Base-by-base conservation (phyloP, 2,329 filamentous ascomycete species). In the Ramularia endophylla region DNA sequence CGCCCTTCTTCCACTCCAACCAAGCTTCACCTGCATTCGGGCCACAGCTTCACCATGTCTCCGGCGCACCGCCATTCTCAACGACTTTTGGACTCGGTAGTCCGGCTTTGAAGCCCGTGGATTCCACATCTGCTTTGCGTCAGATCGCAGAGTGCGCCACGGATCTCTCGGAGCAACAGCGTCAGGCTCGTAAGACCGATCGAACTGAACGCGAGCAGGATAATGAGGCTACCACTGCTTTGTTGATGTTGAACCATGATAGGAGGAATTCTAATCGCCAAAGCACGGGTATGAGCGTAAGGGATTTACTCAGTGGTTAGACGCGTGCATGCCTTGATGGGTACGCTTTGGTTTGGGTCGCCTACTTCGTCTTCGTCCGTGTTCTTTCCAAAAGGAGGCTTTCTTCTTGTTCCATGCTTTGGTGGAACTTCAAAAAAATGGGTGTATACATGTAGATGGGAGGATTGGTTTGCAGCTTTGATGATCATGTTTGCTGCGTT, bases 181-280 rank as follows among this genome's bases (percentile, higher is more conserved):
- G 50, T 17, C 40, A 20, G 29, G 38, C 43, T 8, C 20, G 36
- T 18, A 50, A 53, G 18, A 31, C 16, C 8, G 43, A 41, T 4
- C 46, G 54, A 15, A 58, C 47, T 16, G 56, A 61, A 32, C 47
- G 61, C 34, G 53, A 66, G 54, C 61, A 69, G 20, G 70, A 73
- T 31, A 82, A 88, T 46, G 87, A 92, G 61, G 89, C 87, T 1
- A 92, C 87, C 6, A 83, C 87, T 9, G 89, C 88, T 3, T 63
- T 95, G 53, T 65, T 95, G 61, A 94, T 95, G 88, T 69, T 95
- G 44, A 94, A 89, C 52, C 80, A 74, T 40, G 87, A 92, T 60
- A 29, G 47, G 9, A 73, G 86, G 27, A 65, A 58, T 41, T 70
- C 18, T 29, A 42, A 40, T 20, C 38, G 41, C 22, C 38, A 33